Evolutionary conservation across 2,329 filamentous ascomycete genomes (phyloP), one percentile per base, ranked within the genome.

Genomic region (Colletotrichum graminicola): DNA sequence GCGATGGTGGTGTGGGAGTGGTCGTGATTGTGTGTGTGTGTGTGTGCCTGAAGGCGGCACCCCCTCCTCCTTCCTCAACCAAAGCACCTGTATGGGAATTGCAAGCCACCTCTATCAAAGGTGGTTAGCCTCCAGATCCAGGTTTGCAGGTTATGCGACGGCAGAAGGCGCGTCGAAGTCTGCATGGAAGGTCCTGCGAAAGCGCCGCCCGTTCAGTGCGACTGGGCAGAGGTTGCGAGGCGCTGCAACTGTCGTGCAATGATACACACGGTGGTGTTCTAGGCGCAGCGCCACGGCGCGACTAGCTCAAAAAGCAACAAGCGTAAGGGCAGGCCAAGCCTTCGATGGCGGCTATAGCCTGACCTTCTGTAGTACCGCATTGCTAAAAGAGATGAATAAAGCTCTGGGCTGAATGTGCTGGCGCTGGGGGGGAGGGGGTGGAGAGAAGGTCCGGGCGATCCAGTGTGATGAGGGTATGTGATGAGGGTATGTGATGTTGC

Each of bases 131-230:
- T 54, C 26, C 12, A n/a, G 41, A 43, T 67, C 32, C 62, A 69
- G 60, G 54, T 69, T 62, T 43, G 51, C 60, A 69, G 65, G 54
- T 69, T 62, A 56, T 5, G 10, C 14, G 57, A 62, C 45, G 68
- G 68, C 64, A 71, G 68, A 71, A 71, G 68, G 52, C 59, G 68
- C 52, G 68, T 71, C 68, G 68, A 71, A 71, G 64, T 57, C 68
- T 71, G 68, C 68, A 71, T 36, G 54, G 68, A 71, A 71, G 68
- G 41, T 71, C 68, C 56, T 36, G 52, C 49, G 54, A 47, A 29
- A 57, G 59, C 65, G 68, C 68, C 68, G 68, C 34, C 68, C 23
- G 64, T 36, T 56, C 56, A 29, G 45, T 62, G 36, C 41, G n/a
- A 51, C 47, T 23, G 32, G 26, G 62, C 32, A 71, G 55, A 49